These are phyloP conservation scores for Odonthalia washingtoniensis DNA, from an alignment of 31 red algal genomes.

Conservation along the genomic window DNA sequence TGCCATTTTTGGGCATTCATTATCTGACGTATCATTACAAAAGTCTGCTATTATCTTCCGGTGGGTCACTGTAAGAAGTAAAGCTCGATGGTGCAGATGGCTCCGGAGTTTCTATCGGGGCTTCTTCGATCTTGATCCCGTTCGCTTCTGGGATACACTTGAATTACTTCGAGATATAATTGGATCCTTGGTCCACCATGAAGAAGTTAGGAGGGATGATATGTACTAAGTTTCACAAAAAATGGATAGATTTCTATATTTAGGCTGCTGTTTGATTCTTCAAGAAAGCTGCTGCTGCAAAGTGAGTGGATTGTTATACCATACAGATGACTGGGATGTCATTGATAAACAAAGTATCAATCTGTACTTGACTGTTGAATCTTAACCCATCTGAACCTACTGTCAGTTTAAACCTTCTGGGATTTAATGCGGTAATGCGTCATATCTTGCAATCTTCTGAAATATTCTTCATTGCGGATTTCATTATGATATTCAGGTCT, in stretches of 20 bases:
- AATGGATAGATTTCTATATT: not conserved
- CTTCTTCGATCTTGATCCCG: not conserved
- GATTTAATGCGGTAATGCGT: not conserved
- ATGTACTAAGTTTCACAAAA: not conserved
- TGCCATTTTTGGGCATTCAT: constrained; percentile 31
- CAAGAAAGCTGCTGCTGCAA: not conserved
- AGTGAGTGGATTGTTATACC: constrained; percentile 11
- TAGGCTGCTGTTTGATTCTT: not conserved
- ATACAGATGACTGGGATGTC: not conserved
- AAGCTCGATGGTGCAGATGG: constrained; percentile 30
- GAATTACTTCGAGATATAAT: constrained; percentile 14
- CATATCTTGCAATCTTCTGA: not conserved
- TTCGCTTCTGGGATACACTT: not conserved
- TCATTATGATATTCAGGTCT: not conserved
- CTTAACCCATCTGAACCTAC: constrained; percentile 1
- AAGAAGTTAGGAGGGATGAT: constrained; percentile 25
- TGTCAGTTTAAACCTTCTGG: constrained; percentile 9
- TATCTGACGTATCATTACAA: not conserved
- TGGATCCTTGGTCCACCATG: constrained; percentile 23
- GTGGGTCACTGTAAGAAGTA: constrained; percentile 4
- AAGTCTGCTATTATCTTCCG: not conserved
- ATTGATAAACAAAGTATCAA: constrained; percentile 1
- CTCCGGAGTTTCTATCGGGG: constrained; percentile 20
- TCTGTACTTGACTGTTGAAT: not conserved
- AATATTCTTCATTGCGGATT: not conserved